These are phyloP conservation scores for Elongisporangium undulatum DNA, from an alignment of 352 stramenopile species.

Conservation along the genomic window DNA sequence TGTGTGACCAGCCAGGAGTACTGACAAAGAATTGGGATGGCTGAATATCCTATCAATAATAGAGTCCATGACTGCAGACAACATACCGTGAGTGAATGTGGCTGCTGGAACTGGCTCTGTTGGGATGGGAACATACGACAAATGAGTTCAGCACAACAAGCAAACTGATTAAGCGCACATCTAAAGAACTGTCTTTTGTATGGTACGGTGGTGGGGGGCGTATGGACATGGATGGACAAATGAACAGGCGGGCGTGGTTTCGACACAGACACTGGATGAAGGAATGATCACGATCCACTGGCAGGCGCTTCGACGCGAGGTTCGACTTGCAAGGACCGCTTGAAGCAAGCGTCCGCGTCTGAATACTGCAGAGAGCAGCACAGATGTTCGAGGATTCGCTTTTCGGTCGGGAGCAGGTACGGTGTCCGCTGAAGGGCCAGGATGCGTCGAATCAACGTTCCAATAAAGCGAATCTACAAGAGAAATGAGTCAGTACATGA, in stretches of 20 bases:
- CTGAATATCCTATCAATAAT: neutral
- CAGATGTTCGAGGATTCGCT: slow-evolving; percentile 79
- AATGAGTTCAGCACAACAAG: no score
- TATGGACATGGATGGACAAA: neutral
- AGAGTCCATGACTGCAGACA: neutral
- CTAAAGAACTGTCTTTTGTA: neutral
- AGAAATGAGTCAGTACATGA: neutral
- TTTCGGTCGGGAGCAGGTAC: slow-evolving; percentile 75
- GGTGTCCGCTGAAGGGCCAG: slow-evolving; percentile 68
- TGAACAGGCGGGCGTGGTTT: neutral
- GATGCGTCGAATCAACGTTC: slow-evolving; percentile 49
- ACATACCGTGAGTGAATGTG: no score
- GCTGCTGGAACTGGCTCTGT: no score
- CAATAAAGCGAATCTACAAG: slow-evolving; percentile 60
- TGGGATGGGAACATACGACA: no score
- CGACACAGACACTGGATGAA: slow-evolving; percentile 1
- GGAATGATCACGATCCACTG: slow-evolving; percentile 5
- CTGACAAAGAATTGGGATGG: neutral
- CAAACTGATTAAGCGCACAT: neutral
- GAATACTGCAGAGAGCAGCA: slow-evolving; percentile 58
- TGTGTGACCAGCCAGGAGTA: neutral
- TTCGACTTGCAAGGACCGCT: slow-evolving; percentile 76
- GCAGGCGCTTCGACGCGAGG: slow-evolving; percentile 56
- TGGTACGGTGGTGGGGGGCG: neutral
- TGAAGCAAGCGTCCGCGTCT: slow-evolving; percentile 73